Conservation (phyloP, 78 protist species). For the Guillardia theta region DNA sequence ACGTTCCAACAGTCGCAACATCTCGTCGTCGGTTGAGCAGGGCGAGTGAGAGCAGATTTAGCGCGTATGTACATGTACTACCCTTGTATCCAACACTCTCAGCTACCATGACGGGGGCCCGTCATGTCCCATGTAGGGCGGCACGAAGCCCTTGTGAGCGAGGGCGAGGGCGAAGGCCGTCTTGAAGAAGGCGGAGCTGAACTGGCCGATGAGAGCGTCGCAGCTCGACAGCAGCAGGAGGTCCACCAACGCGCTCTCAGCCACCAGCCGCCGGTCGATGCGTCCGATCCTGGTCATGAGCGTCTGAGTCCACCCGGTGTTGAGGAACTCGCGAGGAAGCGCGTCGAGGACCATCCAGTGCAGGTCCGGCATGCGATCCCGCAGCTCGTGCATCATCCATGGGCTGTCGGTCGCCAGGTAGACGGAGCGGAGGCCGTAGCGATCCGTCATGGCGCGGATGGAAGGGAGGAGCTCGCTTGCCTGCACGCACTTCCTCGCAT, state of each 20-base stretch:
- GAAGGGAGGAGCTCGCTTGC: background rate
- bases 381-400: background rate
- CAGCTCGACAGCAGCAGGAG: background rate
- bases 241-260: background rate
- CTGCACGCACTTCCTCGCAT: background rate
- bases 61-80: no score
- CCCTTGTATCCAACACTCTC: no score
- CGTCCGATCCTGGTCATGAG: background rate
- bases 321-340: background rate
- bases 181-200: background rate
- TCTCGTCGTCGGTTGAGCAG: no score
- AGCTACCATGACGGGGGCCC: slow-evolving; percentile 28
- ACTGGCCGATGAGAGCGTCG: background rate
- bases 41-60: no score
- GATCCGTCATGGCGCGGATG: background rate
- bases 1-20: no score
- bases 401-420: background rate
- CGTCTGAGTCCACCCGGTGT: slow-evolving; percentile 12
- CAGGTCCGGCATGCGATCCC: background rate
- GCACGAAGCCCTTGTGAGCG: background rate
- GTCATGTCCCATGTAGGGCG: background rate
- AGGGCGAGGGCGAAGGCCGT: slow-evolving; percentile 17
- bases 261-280: slow-evolving; percentile 14
- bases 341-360: slow-evolving; percentile 12
- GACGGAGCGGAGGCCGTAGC: background rate